Conservation (phyloP, 257 asterid species). For the Plantago elongata region DNA sequence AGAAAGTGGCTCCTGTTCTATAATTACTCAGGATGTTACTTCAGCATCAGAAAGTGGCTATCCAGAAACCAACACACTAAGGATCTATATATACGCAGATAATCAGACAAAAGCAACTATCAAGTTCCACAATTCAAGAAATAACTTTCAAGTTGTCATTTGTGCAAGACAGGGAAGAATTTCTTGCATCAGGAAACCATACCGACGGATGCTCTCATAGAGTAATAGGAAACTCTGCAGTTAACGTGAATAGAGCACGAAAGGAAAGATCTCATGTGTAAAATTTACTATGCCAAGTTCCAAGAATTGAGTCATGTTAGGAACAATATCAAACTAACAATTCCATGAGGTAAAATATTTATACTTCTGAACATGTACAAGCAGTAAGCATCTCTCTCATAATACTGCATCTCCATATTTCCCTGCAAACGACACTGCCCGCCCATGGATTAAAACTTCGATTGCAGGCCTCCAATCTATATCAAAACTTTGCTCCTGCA, state of each 20-base stretch:
- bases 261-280: neutral
- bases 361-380: conserved; percentile 27
- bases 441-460: conserved; percentile 19
- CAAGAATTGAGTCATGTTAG: conserved; percentile 16
- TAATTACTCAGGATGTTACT: neutral
- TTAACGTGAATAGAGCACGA: conserved; percentile 12
- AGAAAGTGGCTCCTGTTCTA: too few species aligned
- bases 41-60: conserved; percentile 9
- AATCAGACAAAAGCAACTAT: conserved; percentile 8
- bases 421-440: conserved; percentile 24
- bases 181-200: conserved; percentile 14
- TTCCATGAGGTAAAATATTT: conserved; percentile 16
- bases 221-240: conserved; percentile 9
- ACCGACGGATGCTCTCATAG: conserved; percentile 11
- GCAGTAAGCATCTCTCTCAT: conserved; percentile 19
- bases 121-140: conserved; percentile 1
- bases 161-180: conserved; percentile 1
- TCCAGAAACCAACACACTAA: conserved; percentile 10
- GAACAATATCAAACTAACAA: conserved; percentile 14
- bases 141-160: conserved; percentile 15
- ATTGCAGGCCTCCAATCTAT: conserved; percentile 34
- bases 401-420: conserved; percentile 16
- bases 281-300: conserved; percentile 14
- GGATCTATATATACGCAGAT: neutral
- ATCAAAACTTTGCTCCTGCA: conserved; percentile 89